Evolutionary conservation across 345 rosid species (phyloP), one percentile per base, ranked within the genome.

Genomic region (thale cress (Arabidopsis thaliana)): DNA sequence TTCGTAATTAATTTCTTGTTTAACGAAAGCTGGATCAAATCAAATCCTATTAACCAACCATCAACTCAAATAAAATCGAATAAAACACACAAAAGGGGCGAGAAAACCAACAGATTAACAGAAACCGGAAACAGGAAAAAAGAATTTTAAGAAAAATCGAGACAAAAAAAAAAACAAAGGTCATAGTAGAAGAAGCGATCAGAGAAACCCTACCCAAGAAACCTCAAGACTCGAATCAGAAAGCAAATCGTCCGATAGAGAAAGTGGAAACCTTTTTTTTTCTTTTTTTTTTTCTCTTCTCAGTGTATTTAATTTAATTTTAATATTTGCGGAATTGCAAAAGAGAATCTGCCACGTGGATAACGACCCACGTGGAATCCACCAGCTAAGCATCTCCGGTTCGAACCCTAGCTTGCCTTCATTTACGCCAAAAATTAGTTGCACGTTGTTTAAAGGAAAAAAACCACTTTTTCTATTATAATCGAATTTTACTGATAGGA

Each of bases 121-220:
- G 20, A 16, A 34, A 34, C 37, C 37, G 30, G 5, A 37, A 59
- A 59, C 10, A 5, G 28, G 14, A 36, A 38, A 8, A 6, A 28
- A 2, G 20, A 16, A 16, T 16, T 16, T 16, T 25, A 55, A 13
- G 6, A 4, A 1, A 7, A 33, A 6, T 4, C 36, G 37, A 34
- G 37, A 34, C 37, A 14, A 6, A 55, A 6, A 30, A 62, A 14
- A 14, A 6, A 55, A 6, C n/a, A 62, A 14, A 11, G 7, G 2
- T 40, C 24, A n/a, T 5, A 5, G 28, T 5, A 48, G 11, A 53
- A 65, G 36, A 33, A 28, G 57, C 23, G 69, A 65, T 48, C 10
- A 48, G 1, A 65, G 53, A 64, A 64, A 32, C 56, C 69, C 5
- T 30, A 65, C 8, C 48, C 20, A 16, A 16, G 67, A 44, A 41